Evolutionary conservation across 352 stramenopile genomes (phyloP).

Genomic region (Phytophthora pinifolia): DNA sequence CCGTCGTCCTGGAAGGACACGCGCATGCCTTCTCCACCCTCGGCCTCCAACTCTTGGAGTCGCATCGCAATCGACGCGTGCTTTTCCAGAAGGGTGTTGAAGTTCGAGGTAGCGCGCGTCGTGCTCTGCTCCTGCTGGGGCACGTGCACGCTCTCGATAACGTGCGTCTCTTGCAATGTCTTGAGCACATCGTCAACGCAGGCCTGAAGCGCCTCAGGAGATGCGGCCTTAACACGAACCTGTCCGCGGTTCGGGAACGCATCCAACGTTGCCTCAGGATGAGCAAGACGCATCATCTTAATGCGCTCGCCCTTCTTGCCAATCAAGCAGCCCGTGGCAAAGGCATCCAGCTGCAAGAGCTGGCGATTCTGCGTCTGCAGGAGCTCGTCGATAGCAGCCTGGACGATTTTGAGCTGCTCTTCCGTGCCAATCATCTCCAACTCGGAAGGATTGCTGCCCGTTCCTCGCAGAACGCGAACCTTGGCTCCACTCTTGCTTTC

Average conservation of each 20-base stretch:
- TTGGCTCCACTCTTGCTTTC: slow-evolving; percentile 65
- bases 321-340: slow-evolving; percentile 71
- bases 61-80: slow-evolving; percentile 55
- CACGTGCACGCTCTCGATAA: slow-evolving; percentile 63
- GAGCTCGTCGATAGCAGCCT: slow-evolving; percentile 55
- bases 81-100: slow-evolving; percentile 59
- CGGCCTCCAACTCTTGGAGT: slow-evolving; percentile 70
- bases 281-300: slow-evolving; percentile 59
- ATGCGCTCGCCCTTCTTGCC: slow-evolving; percentile 84
- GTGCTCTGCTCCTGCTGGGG: slow-evolving; percentile 20
- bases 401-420: slow-evolving; percentile 56
- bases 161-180: slow-evolving; percentile 57
- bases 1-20: slow-evolving; percentile 70
- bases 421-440: slow-evolving; percentile 76
- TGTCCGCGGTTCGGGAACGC: slow-evolving; percentile 69
- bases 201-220: slow-evolving; percentile 51
- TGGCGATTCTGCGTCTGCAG: slow-evolving; percentile 79
- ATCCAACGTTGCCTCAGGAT: slow-evolving; percentile 67
- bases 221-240: slow-evolving; percentile 68
- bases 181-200: slow-evolving; percentile 68
- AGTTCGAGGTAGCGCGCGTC: slow-evolving; percentile 38
- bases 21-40: slow-evolving; percentile 67
- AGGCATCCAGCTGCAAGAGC: slow-evolving; percentile 73
- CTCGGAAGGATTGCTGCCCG: slow-evolving; percentile 38
- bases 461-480: slow-evolving; percentile 54